phyloP scores from a whole-genome alignment of 352 stramenopile species.

The Phytophthora cajani region DNA sequence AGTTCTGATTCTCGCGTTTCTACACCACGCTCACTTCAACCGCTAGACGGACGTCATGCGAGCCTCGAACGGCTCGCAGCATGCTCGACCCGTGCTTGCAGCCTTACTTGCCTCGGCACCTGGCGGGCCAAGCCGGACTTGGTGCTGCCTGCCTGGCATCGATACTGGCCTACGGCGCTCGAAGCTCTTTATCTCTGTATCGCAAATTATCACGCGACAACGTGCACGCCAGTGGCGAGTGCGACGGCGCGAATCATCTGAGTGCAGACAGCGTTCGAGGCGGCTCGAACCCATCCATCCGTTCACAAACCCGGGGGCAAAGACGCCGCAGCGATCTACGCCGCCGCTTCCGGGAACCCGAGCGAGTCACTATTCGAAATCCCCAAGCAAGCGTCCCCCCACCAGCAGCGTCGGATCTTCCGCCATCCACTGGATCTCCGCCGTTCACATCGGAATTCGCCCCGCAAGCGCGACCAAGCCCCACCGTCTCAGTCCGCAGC shows the following conservation, averaged over 20 bases:
- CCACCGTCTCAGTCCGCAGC: neutral
- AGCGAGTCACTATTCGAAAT: neutral
- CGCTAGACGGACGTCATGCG: neutral
- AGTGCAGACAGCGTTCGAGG: constrained; percentile 4
- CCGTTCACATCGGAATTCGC: constrained; percentile 14
- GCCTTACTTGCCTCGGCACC: neutral
- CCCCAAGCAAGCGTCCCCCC: constrained; percentile 4
- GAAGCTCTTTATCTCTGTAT: neutral
- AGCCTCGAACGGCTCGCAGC: neutral
- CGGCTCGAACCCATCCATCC: constrained; percentile 1
- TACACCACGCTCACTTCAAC: neutral
- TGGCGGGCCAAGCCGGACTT: neutral
- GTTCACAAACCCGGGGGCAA: neutral
- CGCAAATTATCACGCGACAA: neutral
- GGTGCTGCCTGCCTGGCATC: neutral
- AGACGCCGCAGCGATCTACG: constrained; percentile 5
- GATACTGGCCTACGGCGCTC: neutral
- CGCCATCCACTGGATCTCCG: neutral
- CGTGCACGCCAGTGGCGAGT: neutral
- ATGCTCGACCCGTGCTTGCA: neutral
- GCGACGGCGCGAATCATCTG: constrained; percentile 8
- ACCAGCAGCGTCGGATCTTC: neutral
- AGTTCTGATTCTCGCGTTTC: neutral
- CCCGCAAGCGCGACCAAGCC: neutral
- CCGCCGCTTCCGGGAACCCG: constrained; percentile 1